Conservation (phyloP, 2,329 filamentous ascomycete species). For the Colletotrichum sp. region DNA sequence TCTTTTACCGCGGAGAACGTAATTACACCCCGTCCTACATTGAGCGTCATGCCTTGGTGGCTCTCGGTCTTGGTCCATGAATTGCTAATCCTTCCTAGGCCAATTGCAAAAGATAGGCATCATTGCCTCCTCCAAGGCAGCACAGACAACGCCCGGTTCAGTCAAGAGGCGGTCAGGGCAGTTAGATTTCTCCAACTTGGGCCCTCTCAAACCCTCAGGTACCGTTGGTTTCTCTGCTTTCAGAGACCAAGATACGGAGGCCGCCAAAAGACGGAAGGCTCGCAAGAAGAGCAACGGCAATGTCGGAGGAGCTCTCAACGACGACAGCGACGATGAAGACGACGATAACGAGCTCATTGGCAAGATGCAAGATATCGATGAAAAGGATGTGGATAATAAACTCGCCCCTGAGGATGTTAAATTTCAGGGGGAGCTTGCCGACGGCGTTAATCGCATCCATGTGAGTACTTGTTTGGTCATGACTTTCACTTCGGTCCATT, state of each 20-base stretch:
- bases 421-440: constrained; percentile 76
- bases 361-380: constrained; percentile 70
- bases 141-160: constrained; percentile 64
- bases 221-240: constrained; percentile 91
- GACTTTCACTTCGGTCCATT: background rate
- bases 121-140: constrained; percentile 69
- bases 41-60: background rate
- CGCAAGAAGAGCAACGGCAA: constrained; percentile 70
- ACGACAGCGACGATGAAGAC: constrained; percentile 79
- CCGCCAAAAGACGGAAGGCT: constrained; percentile 61
- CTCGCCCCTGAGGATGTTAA: constrained; percentile 75
- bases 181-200: constrained; percentile 84
- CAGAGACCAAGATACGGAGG: constrained; percentile 70
- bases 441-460: constrained; percentile 82
- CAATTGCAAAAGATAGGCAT: constrained; percentile 98
- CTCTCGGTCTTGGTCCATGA: background rate
- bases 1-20: constrained; percentile 96
- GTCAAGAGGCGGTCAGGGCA: constrained; percentile 83
- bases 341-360: constrained; percentile 64
- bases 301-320: constrained; percentile 57
- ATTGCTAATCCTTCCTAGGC: constrained; percentile 52
- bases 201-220: constrained; percentile 83
- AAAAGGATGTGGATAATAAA: constrained; percentile 64
- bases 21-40: constrained; percentile 47
- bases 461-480: constrained; percentile 50